Percentiles rank a stretch among this genome's conserved stretches.
These are phyloP conservation scores for Xerocomellus amylosporus DNA, from an alignment of 768 basidiomycete species.

Conservation along the genomic window DNA sequence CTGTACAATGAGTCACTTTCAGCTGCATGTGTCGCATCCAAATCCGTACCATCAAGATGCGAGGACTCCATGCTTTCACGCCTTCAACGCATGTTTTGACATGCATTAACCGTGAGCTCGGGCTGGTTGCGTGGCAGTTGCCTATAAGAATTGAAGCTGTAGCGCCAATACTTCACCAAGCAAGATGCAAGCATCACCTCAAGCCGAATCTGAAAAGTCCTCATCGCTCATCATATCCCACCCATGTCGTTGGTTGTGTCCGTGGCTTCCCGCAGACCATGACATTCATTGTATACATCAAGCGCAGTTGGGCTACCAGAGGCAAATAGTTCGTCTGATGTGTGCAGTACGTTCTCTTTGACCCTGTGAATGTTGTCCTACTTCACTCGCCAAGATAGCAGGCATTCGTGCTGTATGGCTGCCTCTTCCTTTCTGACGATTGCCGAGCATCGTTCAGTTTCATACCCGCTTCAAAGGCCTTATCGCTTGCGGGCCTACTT, in stretches of 20 bases:
- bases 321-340: background rate
- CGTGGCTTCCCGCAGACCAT: background rate
- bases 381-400: background rate
- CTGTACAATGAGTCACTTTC: no score
- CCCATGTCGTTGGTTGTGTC: background rate
- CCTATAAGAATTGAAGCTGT: no score
- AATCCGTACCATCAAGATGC: background rate
- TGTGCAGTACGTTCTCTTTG: background rate
- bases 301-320: background rate
- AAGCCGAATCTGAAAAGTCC: background rate
- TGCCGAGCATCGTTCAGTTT: background rate
- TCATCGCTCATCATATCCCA: background rate
- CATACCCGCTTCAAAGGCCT: background rate
- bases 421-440: background rate
- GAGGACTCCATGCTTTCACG: background rate
- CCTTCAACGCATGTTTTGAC: background rate
- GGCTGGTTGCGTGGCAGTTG: no score
- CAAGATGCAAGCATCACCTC: background rate
- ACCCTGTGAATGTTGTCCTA: background rate
- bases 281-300: background rate
- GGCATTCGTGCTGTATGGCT: background rate
- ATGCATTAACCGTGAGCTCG: background rate
- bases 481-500: conserved; percentile 1
- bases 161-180: no score
- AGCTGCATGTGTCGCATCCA: no score